Evolutionary conservation across 805 yeast genomes (phyloP).

Genomic region (Cephaloascus albidus): DNA sequence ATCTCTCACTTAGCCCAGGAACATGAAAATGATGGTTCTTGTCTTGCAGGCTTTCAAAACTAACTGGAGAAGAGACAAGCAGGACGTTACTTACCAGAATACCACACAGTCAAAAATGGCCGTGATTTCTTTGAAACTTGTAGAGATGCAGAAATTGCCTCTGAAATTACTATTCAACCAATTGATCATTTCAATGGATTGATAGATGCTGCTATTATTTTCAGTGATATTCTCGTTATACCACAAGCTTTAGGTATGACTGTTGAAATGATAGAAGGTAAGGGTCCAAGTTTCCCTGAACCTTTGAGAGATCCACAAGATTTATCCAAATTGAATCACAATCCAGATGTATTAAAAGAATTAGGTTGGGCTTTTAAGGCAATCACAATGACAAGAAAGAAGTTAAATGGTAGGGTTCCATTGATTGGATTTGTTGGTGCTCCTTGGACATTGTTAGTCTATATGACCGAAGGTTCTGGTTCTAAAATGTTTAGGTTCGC

Average conservation of each 20-base stretch:
- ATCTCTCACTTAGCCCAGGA: no score
- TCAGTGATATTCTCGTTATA: slow-evolving; percentile 88
- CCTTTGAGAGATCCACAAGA: slow-evolving; percentile 77
- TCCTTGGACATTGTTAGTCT: slow-evolving; percentile 94
- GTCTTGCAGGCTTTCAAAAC: background rate
- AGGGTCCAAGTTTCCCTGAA: slow-evolving; percentile 86
- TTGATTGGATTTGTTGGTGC: slow-evolving; percentile 94
- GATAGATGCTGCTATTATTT: slow-evolving; percentile 94
- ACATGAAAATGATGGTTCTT: background rate
- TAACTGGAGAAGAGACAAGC: slow-evolving; percentile 64
- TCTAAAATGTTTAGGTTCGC: slow-evolving; percentile 85
- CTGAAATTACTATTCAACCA: slow-evolving; percentile 93
- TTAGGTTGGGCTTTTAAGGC: slow-evolving; percentile 93
- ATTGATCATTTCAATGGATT: slow-evolving; percentile 81
- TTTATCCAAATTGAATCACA: slow-evolving; percentile 44
- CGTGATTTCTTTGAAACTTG: slow-evolving; percentile 94
- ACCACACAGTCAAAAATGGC: slow-evolving; percentile 77
- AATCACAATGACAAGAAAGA: slow-evolving; percentile 82
- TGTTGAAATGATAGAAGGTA: slow-evolving; percentile 88
- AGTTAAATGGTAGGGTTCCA: slow-evolving; percentile 86
- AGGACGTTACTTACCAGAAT: slow-evolving; percentile 89
- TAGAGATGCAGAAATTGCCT: slow-evolving; percentile 87
- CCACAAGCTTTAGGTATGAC: slow-evolving; percentile 98
- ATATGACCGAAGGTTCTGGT: slow-evolving; percentile 98
- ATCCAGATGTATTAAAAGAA: slow-evolving; percentile 66